Base-by-base conservation (phyloP, 208 protist genomes). In the Trichomonas tenax region DNA sequence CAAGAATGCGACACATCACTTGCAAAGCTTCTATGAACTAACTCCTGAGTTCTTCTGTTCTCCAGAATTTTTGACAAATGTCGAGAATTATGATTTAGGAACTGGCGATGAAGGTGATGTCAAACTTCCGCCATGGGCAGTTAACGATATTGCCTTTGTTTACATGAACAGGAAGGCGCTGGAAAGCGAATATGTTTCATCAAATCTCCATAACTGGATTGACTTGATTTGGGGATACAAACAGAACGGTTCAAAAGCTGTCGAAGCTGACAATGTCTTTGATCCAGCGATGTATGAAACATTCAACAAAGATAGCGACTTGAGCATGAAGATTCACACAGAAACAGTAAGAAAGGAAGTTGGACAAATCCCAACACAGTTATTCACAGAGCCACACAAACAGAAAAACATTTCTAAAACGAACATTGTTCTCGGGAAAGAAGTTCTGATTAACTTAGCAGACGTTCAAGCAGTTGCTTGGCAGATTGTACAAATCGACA, bases 81-180 rank as follows among this genome's bases (percentile, higher is more conserved):
- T 11, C 6, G 36, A 89, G 21, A 2, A 46, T 31, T 89, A 45
- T 17, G 82, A 89, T 46, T 46, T 89, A 2, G 40, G 40, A 46
- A 46, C 40, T 40, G 81, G 34, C 10, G 97, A 99, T 99, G 97
- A 97, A 98, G 96, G 97, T 98, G 0, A 89, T 89, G 82, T 89
- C 48, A 46, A 89, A 46, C 36, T 89, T 44, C 82, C 82, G 14
- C 36, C 10, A 45, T 89, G 82, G 82, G 4, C 40, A 31, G n/a
- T 31, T 0, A 46, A 0, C 1, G 23, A n/a, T 44, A 21, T n/a
- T 8, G 40, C 0, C 0, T 89, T 89, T n/a, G 31, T 89, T 23
- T 46, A 89, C 17, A 34, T 89, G 17, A 89, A 89, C 41, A n/a
- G 82, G 40, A 82, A 82, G 14, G 97, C 97, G 26, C 97, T 99